These are phyloP conservation scores for Zygoascus hellenicus DNA, from an alignment of 1,139 yeast species.

Conservation along the genomic window DNA sequence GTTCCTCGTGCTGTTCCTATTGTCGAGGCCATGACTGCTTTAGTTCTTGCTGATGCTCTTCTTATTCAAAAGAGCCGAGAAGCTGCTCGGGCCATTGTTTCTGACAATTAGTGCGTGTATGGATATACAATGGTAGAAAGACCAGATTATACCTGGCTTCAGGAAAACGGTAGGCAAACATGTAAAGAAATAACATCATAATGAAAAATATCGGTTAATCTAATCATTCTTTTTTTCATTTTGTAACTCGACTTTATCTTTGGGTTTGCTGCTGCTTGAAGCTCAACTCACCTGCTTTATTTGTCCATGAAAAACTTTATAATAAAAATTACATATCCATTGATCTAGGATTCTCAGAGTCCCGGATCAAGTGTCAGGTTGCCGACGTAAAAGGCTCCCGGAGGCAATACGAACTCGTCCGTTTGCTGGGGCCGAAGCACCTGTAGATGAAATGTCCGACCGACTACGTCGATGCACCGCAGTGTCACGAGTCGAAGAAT, in stretches of 20 bases:
- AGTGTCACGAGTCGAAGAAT: neutral
- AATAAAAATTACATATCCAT: no score
- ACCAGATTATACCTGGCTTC: no score
- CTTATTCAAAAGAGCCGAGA: conserved; percentile 85
- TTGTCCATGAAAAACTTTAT: no score
- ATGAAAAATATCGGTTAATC: no score
- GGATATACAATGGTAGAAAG: no score
- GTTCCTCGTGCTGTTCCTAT: conserved; percentile 98
- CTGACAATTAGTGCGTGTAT: conserved; percentile 4
- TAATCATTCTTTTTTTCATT: no score
- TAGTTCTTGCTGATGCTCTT: conserved; percentile 80
- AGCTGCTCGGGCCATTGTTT: conserved; percentile 33
- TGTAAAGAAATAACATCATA: no score
- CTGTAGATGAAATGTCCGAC: conserved; percentile 23
- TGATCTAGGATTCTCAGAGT: no score
- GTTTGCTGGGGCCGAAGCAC: neutral
- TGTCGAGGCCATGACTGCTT: conserved; percentile 96
- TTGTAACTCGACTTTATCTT: no score
- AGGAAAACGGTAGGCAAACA: no score
- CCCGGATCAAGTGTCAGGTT: neutral
- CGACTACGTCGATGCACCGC: conserved; percentile 16
- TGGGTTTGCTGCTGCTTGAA: no score
- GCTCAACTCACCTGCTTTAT: no score
- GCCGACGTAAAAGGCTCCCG: neutral
- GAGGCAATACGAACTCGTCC: conserved; percentile 1